These are phyloP conservation scores for Umbilicus rupestris DNA, from an alignment of 164 flowering plant species.

Conservation along the genomic window DNA sequence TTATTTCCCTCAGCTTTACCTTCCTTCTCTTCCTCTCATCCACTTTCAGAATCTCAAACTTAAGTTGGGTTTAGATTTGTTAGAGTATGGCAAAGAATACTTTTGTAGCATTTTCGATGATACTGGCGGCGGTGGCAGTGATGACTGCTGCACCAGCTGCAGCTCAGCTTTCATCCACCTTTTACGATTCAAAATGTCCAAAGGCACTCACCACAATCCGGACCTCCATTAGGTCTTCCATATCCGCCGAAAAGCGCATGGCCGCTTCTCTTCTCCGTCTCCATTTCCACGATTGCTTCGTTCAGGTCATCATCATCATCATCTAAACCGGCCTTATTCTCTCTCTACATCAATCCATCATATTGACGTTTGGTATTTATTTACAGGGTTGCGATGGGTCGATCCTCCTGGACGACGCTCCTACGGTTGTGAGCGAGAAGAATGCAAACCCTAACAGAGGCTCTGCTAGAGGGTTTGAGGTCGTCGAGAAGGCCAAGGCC, in stretches of 20 bases:
- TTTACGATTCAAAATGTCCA: conserved; percentile 1
- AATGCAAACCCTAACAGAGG: conserved; percentile 19
- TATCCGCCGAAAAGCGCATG: conserved; percentile 2
- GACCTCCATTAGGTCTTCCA: conserved; percentile 1
- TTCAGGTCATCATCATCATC: conserved; percentile 16
- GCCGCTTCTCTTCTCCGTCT: conserved; percentile 11
- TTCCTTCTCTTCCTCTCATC: not conserved
- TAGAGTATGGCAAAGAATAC: too few relatives aligned
- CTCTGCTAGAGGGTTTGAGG: conserved; percentile 31
- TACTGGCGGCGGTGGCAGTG: not conserved
- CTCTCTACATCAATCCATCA: not conserved
- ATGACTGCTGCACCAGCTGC: not conserved
- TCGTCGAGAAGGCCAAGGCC: conserved; percentile 27
- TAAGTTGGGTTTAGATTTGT: too few relatives aligned
- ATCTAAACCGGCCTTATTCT: not conserved
- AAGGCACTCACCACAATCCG: conserved; percentile 6
- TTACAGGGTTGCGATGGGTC: conserved; percentile 33
- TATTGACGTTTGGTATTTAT: not conserved
- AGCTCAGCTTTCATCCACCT: conserved; percentile 4
- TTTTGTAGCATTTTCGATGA: too few relatives aligned
- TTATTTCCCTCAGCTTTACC: not conserved
- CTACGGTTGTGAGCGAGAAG: conserved; percentile 17
- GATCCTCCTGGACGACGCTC: conserved; percentile 19
- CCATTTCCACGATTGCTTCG: conserved; percentile 9
- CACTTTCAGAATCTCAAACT: not conserved